These are phyloP conservation scores for Nyctanthes arbortristis DNA, from an alignment of 257 asterid species.

Conservation along the genomic window DNA sequence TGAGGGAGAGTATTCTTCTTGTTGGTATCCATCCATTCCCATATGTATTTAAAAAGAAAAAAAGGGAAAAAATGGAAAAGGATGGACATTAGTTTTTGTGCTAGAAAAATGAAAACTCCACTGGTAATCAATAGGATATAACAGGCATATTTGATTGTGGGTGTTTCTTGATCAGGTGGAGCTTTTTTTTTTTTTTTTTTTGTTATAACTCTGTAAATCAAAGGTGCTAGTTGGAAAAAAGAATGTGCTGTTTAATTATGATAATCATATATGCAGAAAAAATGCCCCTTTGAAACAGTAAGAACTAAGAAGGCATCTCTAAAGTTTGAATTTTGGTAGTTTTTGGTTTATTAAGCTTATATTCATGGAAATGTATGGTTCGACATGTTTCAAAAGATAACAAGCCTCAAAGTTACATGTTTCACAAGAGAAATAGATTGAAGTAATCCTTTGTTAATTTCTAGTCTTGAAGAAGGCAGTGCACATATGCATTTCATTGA, in stretches of 20 bases:
- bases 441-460: too few relatives aligned
- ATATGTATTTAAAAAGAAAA: too few relatives aligned
- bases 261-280: background rate
- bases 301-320: background rate
- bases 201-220: background rate
- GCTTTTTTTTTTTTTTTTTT: too few relatives aligned
- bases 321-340: background rate
- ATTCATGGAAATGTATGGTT: background rate
- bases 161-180: background rate
- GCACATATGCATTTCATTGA: too few relatives aligned
- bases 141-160: too few relatives aligned
- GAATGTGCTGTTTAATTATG: too few relatives aligned
- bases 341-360: background rate
- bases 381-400: too few relatives aligned
- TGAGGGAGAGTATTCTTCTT: background rate
- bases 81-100: background rate
- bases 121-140: too few relatives aligned
- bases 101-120: background rate
- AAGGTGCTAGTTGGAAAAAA: background rate
- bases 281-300: background rate
- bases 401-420: too few relatives aligned
- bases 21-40: background rate
- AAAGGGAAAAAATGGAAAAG: too few relatives aligned
- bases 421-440: too few relatives aligned
- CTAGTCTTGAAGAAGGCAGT: too few relatives aligned